phyloP scores from a whole-genome alignment of 805 yeast genomes.

The Cyberlindnera xylosilytica region DNA sequence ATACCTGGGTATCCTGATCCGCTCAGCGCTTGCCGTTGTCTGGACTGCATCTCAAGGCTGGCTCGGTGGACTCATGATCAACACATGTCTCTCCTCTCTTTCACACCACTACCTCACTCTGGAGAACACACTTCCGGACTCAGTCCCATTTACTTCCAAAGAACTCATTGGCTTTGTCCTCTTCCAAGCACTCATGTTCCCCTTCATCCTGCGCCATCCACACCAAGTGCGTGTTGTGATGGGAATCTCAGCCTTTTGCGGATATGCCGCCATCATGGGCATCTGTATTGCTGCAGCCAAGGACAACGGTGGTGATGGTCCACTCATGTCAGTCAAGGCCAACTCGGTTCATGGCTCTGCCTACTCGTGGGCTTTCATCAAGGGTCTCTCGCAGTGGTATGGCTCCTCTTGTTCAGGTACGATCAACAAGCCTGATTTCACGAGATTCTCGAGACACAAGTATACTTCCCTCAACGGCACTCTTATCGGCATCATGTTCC shows the following conservation, averaged over 20 bases:
- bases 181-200: conserved; percentile 7
- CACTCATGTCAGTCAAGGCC: conserved; percentile 7
- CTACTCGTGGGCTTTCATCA: conserved; percentile 38
- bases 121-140: conserved; percentile 10
- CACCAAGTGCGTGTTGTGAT: conserved; percentile 7
- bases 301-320: conserved; percentile 12
- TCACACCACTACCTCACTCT: conserved; percentile 5
- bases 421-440: conserved; percentile 37
- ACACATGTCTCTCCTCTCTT: conserved; percentile 2
- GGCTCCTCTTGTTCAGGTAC: conserved; percentile 36
- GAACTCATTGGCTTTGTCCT: conserved; percentile 11
- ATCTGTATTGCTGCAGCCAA: conserved; percentile 10
- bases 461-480: conserved; percentile 30
- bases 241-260: conserved; percentile 5
- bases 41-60: conserved; percentile 13
- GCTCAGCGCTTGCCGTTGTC: conserved; percentile 34
- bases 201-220: conserved; percentile 6
- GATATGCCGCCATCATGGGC: conserved; percentile 9
- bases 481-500: conserved; percentile 27
- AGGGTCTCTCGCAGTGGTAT: conserved; percentile 37
- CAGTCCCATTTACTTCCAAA: conserved; percentile 6
- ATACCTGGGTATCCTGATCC: conserved; percentile 37
- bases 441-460: conserved; percentile 33
- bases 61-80: conserved; percentile 13
- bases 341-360: conserved; percentile 10